Evolutionary conservation across 1,284 basidiomycete species (phyloP).

Genomic region (Athelia psychrophila): DNA sequence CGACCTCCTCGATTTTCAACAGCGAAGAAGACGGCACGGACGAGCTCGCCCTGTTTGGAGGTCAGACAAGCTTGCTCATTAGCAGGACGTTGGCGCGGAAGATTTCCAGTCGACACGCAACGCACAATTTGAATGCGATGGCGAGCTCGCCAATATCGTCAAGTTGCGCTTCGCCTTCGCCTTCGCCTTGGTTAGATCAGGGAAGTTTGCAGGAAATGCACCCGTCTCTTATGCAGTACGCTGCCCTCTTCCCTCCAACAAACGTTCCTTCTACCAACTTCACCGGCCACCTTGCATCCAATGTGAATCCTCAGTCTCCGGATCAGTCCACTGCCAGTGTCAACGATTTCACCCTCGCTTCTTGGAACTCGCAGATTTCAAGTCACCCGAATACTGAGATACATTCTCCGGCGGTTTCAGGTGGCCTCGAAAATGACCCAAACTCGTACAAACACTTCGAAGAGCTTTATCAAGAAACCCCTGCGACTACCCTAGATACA

Average conservation of each 20-base stretch:
- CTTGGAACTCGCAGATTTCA: neutral
- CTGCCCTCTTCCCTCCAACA: neutral
- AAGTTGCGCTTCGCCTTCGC: neutral
- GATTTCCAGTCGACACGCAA: too few relatives aligned
- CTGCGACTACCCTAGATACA: neutral
- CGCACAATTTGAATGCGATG: too few relatives aligned
- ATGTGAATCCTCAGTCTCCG: neutral
- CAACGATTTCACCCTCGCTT: neutral
- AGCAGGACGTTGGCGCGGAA: neutral
- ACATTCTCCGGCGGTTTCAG: too few relatives aligned
- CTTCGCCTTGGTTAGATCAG: neutral
- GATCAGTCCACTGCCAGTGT: neutral
- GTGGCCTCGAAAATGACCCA: neutral
- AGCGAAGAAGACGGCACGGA: slow-evolving; percentile 8
- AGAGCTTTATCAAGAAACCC: neutral
- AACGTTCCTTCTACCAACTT: neutral
- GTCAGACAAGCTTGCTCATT: slow-evolving; percentile 5
- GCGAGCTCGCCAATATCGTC: neutral
- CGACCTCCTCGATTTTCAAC: neutral
- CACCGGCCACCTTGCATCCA: neutral
- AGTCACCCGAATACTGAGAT: neutral
- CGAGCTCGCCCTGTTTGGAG: slow-evolving; percentile 12
- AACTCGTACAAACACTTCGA: neutral
- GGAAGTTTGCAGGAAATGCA: neutral
- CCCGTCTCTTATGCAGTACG: neutral